A percentile compares a stretch with the other conserved stretches of the same genome.
Evolutionary conservation across 768 basidiomycete genomes (phyloP).

Genomic region (Mycena albidolilacea): DNA sequence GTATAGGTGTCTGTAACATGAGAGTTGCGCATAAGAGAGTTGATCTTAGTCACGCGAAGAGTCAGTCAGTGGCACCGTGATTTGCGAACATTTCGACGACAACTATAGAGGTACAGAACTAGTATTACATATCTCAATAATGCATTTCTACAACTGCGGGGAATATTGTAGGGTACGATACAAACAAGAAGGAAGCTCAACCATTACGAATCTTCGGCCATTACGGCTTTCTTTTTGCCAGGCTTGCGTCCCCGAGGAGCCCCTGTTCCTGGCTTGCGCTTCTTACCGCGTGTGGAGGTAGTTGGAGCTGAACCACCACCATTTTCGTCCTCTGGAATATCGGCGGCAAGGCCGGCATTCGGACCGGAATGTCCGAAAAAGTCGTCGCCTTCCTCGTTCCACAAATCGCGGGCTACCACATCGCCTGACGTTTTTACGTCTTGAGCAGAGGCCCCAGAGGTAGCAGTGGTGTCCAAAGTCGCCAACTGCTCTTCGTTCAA

Average conservation of each 20-base stretch:
- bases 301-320: slow-evolving; percentile 49
- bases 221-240: slow-evolving; percentile 54
- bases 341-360: slow-evolving; percentile 43
- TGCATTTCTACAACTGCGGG: slow-evolving; percentile 32
- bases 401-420: slow-evolving; percentile 70
- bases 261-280: slow-evolving; percentile 54
- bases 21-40: slow-evolving; percentile 27
- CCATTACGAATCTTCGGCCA: slow-evolving; percentile 17
- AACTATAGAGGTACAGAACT: slow-evolving; percentile 6
- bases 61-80: not conserved
- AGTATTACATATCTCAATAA: slow-evolving; percentile 34
- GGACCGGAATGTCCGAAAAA: slow-evolving; percentile 78
- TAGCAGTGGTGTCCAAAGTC: slow-evolving; percentile 68
- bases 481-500: slow-evolving; percentile 96
- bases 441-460: slow-evolving; percentile 46
- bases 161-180: slow-evolving; percentile 24
- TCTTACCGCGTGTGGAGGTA: slow-evolving; percentile 56
- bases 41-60: not conserved
- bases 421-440: slow-evolving; percentile 45
- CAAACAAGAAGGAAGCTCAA: slow-evolving; percentile 11
- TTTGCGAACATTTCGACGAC: not conserved
- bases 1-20: slow-evolving; percentile 38
- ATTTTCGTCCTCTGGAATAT: slow-evolving; percentile 57
- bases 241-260: slow-evolving; percentile 58
- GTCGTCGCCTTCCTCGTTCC: slow-evolving; percentile 91